These are phyloP conservation scores for Rhizopogon rudus DNA, from an alignment of 768 basidiomycete genomes.

Conservation along the genomic window DNA sequence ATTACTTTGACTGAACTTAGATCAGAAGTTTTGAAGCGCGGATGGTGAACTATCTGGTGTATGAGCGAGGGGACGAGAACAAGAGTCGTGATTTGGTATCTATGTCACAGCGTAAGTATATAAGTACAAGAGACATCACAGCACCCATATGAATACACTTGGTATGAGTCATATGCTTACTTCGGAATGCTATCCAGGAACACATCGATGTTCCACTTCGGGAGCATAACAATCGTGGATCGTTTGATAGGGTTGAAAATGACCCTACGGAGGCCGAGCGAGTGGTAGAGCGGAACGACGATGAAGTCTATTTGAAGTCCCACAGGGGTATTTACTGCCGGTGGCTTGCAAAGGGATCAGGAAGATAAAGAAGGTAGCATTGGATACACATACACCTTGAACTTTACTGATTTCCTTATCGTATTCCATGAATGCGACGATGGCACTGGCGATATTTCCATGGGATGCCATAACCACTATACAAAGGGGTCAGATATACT, in stretches of 20 bases:
- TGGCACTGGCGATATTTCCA: conserved; percentile 42
- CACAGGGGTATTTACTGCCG: conserved; percentile 31
- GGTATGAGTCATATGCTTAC: conserved; percentile 26
- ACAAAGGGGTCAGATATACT: neutral
- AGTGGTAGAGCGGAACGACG: conserved; percentile 63
- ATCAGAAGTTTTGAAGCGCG: conserved; percentile 35
- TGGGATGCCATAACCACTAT: conserved; percentile 63
- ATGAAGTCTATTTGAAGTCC: conserved; percentile 32
- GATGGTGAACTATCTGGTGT: conserved; percentile 52
- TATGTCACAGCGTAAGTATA: conserved; percentile 13
- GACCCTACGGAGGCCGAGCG: conserved; percentile 47
- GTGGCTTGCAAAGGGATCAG: conserved; percentile 36
- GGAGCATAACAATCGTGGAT: conserved; percentile 42
- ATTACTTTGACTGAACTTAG: conserved; percentile 39
- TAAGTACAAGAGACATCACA: neutral
- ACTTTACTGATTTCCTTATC: conserved; percentile 23
- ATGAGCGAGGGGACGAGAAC: conserved; percentile 50
- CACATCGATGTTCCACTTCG: conserved; percentile 48
- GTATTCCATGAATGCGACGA: conserved; percentile 30
- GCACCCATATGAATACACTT: too few relatives aligned
- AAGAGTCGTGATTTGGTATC: conserved; percentile 45
- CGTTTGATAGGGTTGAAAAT: conserved; percentile 39
- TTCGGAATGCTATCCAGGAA: conserved; percentile 47
- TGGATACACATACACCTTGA: conserved; percentile 26
- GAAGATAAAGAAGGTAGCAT: conserved; percentile 35